These are phyloP conservation scores for Kodamaea restingae DNA, from an alignment of 805 yeast species.

Conservation along the genomic window DNA sequence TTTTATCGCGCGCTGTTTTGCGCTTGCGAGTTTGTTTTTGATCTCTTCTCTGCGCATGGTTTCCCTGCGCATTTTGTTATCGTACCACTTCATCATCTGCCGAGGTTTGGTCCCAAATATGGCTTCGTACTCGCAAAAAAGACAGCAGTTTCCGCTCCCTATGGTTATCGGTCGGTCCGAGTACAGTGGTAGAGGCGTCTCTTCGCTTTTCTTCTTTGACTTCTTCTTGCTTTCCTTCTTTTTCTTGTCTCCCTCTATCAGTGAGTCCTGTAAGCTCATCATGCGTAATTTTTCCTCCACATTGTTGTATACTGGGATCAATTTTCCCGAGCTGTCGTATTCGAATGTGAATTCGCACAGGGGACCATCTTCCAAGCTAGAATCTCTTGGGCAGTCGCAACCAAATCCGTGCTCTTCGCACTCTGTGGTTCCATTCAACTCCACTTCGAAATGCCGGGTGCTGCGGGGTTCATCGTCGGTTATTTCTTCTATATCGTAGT, in stretches of 20 bases:
- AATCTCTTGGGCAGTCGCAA: constrained; percentile 23
- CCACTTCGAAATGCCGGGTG: constrained; percentile 39
- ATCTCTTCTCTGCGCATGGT: constrained; percentile 30
- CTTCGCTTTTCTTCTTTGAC: constrained; percentile 8
- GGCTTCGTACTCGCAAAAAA: constrained; percentile 51
- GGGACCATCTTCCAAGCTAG: constrained; percentile 29
- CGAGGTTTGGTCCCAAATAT: constrained; percentile 48
- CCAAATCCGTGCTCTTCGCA: constrained; percentile 26
- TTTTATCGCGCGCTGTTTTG: constrained; percentile 32
- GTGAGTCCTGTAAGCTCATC: constrained; percentile 24
- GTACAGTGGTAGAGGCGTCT: constrained; percentile 1
- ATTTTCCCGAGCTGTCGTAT: constrained; percentile 38
- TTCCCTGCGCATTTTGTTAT: constrained; percentile 27
- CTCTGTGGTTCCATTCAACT: constrained; percentile 32
- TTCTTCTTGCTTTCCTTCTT: constrained; percentile 23
- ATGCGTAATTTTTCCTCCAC: constrained; percentile 37
- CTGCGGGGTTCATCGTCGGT: constrained; percentile 25
- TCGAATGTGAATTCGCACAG: constrained; percentile 45
- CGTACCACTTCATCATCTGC: constrained; percentile 50
- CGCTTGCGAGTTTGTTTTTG: constrained; percentile 35
- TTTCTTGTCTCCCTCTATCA: constrained; percentile 11
- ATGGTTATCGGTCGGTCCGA: background rate
- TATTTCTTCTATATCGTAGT: constrained; percentile 37
- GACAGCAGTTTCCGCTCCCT: constrained; percentile 27
- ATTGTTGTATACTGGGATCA: constrained; percentile 37